Evolutionary conservation across 2,329 filamentous ascomycete genomes (phyloP).

Genomic region (Verticillium klebahnii): DNA sequence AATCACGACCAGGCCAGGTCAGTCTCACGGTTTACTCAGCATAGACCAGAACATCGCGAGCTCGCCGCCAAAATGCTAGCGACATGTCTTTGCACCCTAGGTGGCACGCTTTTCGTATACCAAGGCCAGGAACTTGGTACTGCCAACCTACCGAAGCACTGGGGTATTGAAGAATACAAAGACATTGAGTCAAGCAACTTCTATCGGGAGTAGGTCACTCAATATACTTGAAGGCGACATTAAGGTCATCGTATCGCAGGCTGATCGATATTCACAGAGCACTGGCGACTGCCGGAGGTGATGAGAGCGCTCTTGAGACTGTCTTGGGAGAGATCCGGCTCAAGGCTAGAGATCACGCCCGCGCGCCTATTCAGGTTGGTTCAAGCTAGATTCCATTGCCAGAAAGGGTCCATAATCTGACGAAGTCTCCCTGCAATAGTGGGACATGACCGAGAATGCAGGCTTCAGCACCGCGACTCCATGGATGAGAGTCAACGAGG

Average conservation of each 20-base stretch:
- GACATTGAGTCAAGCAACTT: slow-evolving; percentile 1
- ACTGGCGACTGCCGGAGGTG: background rate
- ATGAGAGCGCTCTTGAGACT: background rate
- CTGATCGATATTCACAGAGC: background rate
- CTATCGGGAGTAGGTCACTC: background rate
- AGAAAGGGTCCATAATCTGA: background rate
- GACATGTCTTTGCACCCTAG: slow-evolving; percentile 29
- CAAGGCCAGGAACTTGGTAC: slow-evolving; percentile 60
- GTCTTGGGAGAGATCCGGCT: background rate
- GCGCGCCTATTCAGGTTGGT: background rate
- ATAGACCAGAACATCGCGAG: slow-evolving; percentile 38
- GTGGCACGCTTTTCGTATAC: slow-evolving; percentile 54
- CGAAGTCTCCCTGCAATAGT: background rate
- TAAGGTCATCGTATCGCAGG: background rate
- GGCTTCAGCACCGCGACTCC: background rate
- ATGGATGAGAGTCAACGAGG: slow-evolving; percentile 1
- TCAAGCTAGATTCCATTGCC: too few species aligned
- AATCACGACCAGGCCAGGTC: slow-evolving; percentile 59
- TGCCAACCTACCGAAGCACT: slow-evolving; percentile 44
- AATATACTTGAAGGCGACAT: background rate
- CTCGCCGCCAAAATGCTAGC: slow-evolving; percentile 31
- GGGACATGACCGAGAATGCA: background rate
- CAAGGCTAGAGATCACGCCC: background rate
- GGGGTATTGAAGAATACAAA: slow-evolving; percentile 42
- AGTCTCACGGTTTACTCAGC: slow-evolving; percentile 36